Evolutionary conservation across 345 rosid species (phyloP).

Genomic region (Luvunga scandens): DNA sequence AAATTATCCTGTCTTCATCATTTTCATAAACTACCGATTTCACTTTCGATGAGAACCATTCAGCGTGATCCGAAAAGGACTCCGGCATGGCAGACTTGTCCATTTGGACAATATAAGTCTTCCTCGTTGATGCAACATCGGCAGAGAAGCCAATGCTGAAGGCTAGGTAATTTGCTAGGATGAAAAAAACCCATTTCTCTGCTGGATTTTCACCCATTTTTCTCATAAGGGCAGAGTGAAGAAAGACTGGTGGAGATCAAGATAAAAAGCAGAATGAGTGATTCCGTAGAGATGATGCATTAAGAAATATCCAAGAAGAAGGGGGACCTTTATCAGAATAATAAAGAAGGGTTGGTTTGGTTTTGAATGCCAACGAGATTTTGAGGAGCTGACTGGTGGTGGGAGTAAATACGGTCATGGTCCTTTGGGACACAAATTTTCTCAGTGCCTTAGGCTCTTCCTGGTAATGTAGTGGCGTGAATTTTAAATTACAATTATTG

Average conservation of each 20-base stretch:
- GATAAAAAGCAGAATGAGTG: background rate
- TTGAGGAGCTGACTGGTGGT: constrained; percentile 4
- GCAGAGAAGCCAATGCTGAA: constrained; percentile 31
- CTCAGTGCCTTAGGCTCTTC: too few relatives aligned
- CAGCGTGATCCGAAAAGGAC: constrained; percentile 46
- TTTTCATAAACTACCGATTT: constrained; percentile 38
- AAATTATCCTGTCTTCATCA: constrained; percentile 51
- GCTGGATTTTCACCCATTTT: constrained; percentile 39
- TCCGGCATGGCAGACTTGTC: constrained; percentile 78
- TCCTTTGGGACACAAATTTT: background rate
- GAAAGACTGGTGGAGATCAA: background rate
- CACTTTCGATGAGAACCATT: constrained; percentile 80
- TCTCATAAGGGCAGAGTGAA: background rate
- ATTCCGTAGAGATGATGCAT: background rate
- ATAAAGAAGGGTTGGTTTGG: constrained; percentile 37
- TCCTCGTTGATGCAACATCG: constrained; percentile 29
- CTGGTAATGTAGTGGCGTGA: too few relatives aligned
- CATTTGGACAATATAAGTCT: constrained; percentile 82
- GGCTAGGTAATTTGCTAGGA: constrained; percentile 26
- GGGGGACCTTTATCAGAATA: constrained; percentile 12
- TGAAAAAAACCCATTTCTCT: constrained; percentile 41
- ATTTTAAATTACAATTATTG: background rate
- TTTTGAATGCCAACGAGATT: constrained; percentile 28
- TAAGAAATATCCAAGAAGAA: constrained; percentile 15
- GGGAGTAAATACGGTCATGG: background rate